Conservation (phyloP, 2,329 filamentous ascomycete species). For the Rosellinia necatrix region DNA sequence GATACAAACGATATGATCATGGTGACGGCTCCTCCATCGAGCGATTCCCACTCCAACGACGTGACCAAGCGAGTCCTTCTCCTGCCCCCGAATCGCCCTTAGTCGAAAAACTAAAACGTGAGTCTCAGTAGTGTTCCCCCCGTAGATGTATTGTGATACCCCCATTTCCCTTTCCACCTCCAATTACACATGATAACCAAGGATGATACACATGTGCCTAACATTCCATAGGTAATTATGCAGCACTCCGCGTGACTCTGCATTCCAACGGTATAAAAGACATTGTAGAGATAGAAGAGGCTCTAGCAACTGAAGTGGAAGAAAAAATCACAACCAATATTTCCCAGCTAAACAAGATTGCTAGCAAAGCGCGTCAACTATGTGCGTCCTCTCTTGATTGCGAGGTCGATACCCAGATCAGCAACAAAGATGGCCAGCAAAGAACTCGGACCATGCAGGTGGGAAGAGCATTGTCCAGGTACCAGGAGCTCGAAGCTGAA, state of each 20-base stretch:
- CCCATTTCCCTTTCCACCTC: not conserved
- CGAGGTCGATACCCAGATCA: conserved; percentile 32
- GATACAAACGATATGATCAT: conserved; percentile 18
- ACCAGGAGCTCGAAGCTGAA: conserved; percentile 25
- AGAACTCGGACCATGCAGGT: conserved; percentile 21
- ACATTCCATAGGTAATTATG: conserved; percentile 31
- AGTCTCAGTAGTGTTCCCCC: not conserved
- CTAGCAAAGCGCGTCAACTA: conserved; percentile 23
- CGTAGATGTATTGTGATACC: not conserved
- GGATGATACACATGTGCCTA: not conserved
- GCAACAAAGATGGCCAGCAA: conserved; percentile 22
- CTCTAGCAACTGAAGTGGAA: conserved; percentile 21
- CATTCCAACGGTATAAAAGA: conserved; percentile 33
- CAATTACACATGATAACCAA: not conserved
- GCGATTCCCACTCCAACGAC: conserved; percentile 7
- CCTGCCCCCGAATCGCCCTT: conserved; percentile 29
- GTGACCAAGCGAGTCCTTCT: conserved; percentile 16
- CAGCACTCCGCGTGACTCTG: conserved; percentile 33
- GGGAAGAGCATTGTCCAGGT: conserved; percentile 21
- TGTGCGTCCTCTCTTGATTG: conserved; percentile 26
- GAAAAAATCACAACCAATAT: conserved; percentile 29
- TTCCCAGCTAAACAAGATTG: conserved; percentile 19
- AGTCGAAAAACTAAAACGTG: conserved; percentile 30
- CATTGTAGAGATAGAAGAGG: conserved; percentile 28
- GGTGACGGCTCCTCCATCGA: conserved; percentile 12